These are phyloP conservation scores for Trichoderma gracile DNA, from an alignment of 2,329 filamentous ascomycete genomes.

Conservation along the genomic window DNA sequence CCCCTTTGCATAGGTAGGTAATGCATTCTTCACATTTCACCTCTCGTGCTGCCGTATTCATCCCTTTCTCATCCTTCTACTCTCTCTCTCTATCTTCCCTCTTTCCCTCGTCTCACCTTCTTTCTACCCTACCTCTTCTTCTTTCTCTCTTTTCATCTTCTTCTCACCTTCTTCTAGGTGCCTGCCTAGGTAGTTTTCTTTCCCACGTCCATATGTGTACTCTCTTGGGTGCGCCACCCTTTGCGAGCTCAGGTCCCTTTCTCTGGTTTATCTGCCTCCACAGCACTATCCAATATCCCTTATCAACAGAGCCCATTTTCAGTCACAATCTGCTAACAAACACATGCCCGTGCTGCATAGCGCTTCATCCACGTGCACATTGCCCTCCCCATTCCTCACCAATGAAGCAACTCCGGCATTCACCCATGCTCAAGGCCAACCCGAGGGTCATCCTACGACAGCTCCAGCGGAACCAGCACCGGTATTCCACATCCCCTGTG, in stretches of 20 bases:
- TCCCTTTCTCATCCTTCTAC: not conserved
- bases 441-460: not conserved
- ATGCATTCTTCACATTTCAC: not conserved
- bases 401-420: constrained; percentile 56
- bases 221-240: too few species aligned
- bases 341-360: not conserved
- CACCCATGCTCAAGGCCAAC: not conserved
- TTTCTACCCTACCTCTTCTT: too few species aligned
- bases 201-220: too few species aligned
- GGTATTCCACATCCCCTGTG: not conserved
- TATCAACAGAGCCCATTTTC: not conserved
- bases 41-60: not conserved
- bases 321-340: not conserved
- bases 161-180: not conserved
- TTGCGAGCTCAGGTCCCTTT: not conserved
- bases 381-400: constrained; percentile 65
- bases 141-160: not conserved
- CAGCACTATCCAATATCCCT: too few species aligned
- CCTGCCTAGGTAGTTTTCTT: too few species aligned
- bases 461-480: not conserved
- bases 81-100: not conserved
- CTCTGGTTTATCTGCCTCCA: not conserved
- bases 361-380: constrained; percentile 40
- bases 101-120: too few species aligned
- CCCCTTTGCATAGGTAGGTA: not conserved